Evolutionary conservation across 345 rosid genomes (phyloP).

Genomic region (Eucalyptus urophylla): DNA sequence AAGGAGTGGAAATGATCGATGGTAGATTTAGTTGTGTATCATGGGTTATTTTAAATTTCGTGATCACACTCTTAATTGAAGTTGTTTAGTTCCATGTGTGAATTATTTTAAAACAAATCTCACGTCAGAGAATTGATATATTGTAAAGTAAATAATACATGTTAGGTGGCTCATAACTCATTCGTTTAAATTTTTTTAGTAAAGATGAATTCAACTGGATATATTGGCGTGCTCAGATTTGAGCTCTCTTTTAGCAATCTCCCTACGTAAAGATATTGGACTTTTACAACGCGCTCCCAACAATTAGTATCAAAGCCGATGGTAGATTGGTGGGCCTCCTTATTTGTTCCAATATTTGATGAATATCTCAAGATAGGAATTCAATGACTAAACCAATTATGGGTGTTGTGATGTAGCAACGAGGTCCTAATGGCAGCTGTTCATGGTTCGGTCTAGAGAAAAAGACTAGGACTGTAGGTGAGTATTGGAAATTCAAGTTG

Average conservation of each 20-base stretch:
- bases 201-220: rapidly evolving
- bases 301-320: neutral
- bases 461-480: neutral
- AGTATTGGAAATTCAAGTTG: neutral
- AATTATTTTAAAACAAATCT: neutral
- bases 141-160: neutral
- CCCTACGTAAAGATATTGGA: neutral
- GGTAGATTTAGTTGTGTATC: neutral
- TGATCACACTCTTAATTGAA: neutral
- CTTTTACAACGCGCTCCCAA: rapidly evolving
- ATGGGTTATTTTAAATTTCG: neutral
- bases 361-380: no score
- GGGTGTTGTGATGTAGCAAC: neutral
- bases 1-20: neutral
- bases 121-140: rapidly evolving
- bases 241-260: neutral
- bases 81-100: neutral
- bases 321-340: neutral
- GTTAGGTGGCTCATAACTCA: neutral
- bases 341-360: no score
- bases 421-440: neutral
- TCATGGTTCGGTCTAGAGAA: neutral
- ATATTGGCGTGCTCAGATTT: rapidly evolving
- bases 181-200: neutral
- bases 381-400: no score